Conservation (phyloP, 371 early-diverging fungal genomes). For the Mucor lusitanicus region DNA sequence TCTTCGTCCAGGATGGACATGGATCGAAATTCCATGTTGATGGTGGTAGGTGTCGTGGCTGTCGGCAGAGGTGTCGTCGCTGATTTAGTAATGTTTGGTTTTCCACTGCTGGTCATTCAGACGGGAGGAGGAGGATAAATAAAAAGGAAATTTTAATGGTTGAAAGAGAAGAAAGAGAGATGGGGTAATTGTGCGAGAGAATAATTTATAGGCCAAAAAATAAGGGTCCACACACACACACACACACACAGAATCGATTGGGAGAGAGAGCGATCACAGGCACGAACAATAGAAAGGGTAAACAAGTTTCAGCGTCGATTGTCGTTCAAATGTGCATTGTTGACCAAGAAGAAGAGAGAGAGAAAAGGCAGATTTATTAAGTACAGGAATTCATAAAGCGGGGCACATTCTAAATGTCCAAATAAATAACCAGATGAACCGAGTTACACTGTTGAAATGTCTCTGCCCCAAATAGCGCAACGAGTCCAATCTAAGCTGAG, state of each 20-base stretch:
- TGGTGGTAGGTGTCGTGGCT: not conserved
- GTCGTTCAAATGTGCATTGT: not conserved
- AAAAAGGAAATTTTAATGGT: constrained; percentile 1
- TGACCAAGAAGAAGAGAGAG: not conserved
- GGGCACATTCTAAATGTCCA: not conserved
- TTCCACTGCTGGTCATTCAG: not conserved
- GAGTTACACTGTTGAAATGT: constrained; percentile 36
- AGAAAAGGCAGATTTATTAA: not conserved
- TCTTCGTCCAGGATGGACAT: constrained; percentile 4
- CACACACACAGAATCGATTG: too few relatives aligned
- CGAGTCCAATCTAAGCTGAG: constrained; percentile 49
- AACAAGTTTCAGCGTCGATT: not conserved
- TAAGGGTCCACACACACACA: not conserved
- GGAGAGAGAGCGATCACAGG: too few relatives aligned
- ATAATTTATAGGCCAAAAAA: not conserved
- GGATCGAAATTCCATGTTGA: constrained; percentile 12
- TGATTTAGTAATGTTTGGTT: not conserved
- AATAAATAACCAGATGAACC: not conserved
- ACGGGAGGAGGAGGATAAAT: not conserved
- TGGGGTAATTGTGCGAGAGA: not conserved
- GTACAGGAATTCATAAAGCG: not conserved
- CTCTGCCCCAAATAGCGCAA: constrained; percentile 45
- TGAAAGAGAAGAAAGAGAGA: not conserved
- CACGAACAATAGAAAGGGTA: not conserved
- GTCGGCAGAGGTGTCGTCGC: not conserved